These are phyloP conservation scores for Podila epicladia DNA, from an alignment of 192 early-diverging fungal species.

Conservation along the genomic window DNA sequence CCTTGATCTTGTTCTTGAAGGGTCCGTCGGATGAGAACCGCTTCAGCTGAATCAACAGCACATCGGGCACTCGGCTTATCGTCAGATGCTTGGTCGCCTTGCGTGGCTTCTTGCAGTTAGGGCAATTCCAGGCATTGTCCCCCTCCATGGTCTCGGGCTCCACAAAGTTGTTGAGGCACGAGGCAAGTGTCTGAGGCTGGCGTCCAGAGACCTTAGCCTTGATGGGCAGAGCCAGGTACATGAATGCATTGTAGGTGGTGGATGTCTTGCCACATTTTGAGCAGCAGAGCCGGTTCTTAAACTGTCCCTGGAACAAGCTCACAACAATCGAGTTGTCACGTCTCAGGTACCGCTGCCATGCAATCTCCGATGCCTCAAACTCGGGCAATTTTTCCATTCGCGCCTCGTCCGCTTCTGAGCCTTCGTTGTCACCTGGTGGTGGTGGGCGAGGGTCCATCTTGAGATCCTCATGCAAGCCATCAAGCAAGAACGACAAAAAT, in stretches of 20 bases:
- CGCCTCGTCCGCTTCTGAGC: conserved; percentile 62
- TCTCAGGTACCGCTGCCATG: conserved; percentile 80
- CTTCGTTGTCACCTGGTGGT: conserved; percentile 41
- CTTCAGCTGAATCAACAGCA: conserved; percentile 95
- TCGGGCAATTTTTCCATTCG: conserved; percentile 77
- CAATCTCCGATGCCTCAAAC: conserved; percentile 62
- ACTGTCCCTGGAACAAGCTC: conserved; percentile 90
- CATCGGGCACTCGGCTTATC: conserved; percentile 83
- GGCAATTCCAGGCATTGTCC: conserved; percentile 92
- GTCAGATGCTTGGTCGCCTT: conserved; percentile 80
- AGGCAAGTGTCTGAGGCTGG: conserved; percentile 72
- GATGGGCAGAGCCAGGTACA: conserved; percentile 92
- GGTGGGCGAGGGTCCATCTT: conserved; percentile 68
- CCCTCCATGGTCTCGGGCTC: conserved; percentile 89
- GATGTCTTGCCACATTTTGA: conserved; percentile 78
- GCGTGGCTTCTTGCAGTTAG: conserved; percentile 78
- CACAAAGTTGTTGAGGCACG: conserved; percentile 89
- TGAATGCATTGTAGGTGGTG: conserved; percentile 91
- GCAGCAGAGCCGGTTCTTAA: conserved; percentile 74
- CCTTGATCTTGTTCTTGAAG: conserved; percentile 93
- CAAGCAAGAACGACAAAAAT: conserved; percentile 90
- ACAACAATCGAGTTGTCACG: conserved; percentile 88
- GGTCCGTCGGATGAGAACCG: conserved; percentile 93
- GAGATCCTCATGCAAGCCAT: conserved; percentile 92
- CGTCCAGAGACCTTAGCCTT: conserved; percentile 61